Evolutionary conservation across 1,139 yeast genomes (phyloP).

Genomic region (Zygosaccharomyces pseudobailii): DNA sequence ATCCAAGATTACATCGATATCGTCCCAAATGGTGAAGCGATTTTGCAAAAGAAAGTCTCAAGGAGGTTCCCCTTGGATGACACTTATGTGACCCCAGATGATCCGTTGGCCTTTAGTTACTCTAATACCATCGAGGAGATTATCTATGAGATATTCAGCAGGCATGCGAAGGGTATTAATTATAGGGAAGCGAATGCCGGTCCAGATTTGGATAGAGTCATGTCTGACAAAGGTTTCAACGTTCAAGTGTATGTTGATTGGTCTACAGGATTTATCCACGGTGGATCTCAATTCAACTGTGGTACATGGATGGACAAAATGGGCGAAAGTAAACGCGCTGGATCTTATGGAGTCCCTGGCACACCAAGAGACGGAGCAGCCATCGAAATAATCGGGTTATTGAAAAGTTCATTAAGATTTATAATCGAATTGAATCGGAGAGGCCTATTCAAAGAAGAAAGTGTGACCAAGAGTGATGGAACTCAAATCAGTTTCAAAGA

Average conservation of each 20-base stretch:
- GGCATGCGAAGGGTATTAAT: conserved; percentile 85
- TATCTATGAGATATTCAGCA: conserved; percentile 69
- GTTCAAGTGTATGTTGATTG: conserved; percentile 80
- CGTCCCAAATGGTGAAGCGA: conserved; percentile 65
- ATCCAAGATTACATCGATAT: conserved; percentile 70
- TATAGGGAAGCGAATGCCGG: conserved; percentile 98
- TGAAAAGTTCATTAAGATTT: conserved; percentile 80
- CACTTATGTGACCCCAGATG: conserved; percentile 63
- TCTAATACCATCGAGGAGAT: conserved; percentile 69
- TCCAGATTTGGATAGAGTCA: conserved; percentile 76
- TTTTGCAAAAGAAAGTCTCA: conserved; percentile 66
- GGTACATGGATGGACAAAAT: conserved; percentile 99
- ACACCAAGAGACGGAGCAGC: conserved; percentile 99
- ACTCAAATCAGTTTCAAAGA: conserved; percentile 45
- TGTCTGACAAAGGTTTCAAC: conserved; percentile 90
- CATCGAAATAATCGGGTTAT: conserved; percentile 80
- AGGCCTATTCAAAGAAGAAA: conserved; percentile 53
- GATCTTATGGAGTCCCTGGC: conserved; percentile 86
- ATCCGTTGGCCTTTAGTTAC: conserved; percentile 69
- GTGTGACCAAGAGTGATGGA: conserved; percentile 58
- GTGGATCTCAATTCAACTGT: conserved; percentile 89
- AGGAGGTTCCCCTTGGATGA: conserved; percentile 92
- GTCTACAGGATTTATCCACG: conserved; percentile 81
- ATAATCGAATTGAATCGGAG: conserved; percentile 53
- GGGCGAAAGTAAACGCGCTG: conserved; percentile 89